Evolutionary conservation across 2,329 filamentous ascomycete genomes (phyloP).

Genomic region (Fusarium sp.): DNA sequence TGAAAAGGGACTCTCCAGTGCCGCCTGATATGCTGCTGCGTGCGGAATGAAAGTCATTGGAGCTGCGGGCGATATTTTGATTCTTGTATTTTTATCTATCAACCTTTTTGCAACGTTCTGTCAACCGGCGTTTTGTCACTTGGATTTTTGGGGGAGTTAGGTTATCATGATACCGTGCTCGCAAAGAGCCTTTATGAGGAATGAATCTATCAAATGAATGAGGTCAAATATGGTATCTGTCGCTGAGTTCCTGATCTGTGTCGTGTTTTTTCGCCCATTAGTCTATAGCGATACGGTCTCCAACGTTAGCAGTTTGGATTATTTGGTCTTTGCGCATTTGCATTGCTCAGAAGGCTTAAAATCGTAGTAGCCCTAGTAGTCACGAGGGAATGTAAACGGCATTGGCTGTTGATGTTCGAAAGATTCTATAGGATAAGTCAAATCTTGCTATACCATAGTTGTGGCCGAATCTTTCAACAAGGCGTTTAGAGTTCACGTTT

Average conservation of each 20-base stretch:
- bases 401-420: not conserved
- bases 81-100: slow-evolving; percentile 17
- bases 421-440: not conserved
- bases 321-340: not conserved
- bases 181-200: slow-evolving; percentile 30
- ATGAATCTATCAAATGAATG: slow-evolving; percentile 20
- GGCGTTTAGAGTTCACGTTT: not conserved
- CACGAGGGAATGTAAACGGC: not conserved
- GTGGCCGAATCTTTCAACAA: not conserved
- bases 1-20: slow-evolving; percentile 36
- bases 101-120: slow-evolving; percentile 15
- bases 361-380: no score
- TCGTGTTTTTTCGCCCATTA: not conserved
- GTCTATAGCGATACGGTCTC: not conserved
- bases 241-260: not conserved
- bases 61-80: not conserved
- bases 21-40: slow-evolving; percentile 37
- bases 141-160: not conserved
- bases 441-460: not conserved
- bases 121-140: slow-evolving; percentile 12
- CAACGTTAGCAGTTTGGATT: not conserved
- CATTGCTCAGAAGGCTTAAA: not conserved
- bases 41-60: not conserved
- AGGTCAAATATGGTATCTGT: not conserved
- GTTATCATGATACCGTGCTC: slow-evolving; percentile 30